phyloP scores from a whole-genome alignment of 495 filamentous ascomycete species.

The Platismatia glauca region DNA sequence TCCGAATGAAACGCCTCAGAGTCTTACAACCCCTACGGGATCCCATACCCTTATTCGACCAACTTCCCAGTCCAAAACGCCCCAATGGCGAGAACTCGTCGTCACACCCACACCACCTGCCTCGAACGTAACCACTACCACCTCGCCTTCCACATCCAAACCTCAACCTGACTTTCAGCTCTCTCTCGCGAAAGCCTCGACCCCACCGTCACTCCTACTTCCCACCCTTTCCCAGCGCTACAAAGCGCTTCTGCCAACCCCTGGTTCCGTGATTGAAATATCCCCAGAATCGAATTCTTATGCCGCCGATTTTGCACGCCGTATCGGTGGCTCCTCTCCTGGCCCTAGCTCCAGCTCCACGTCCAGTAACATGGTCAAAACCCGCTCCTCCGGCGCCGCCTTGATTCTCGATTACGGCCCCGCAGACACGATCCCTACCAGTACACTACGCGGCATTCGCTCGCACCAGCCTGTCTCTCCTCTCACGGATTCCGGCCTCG shows the following conservation, averaged over 20 bases:
- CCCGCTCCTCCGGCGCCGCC: slow-evolving; percentile 65
- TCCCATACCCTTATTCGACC: slow-evolving; percentile 38
- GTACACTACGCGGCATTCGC: slow-evolving; percentile 81
- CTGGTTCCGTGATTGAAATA: slow-evolving; percentile 70
- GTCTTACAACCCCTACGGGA: slow-evolving; percentile 40
- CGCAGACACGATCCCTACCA: slow-evolving; percentile 62
- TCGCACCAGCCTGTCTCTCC: slow-evolving; percentile 64
- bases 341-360: slow-evolving; percentile 29
- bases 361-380: slow-evolving; percentile 28
- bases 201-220: slow-evolving; percentile 73
- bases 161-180: slow-evolving; percentile 76
- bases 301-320: slow-evolving; percentile 66
- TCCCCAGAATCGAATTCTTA: slow-evolving; percentile 76
- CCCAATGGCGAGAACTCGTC: slow-evolving; percentile 82
- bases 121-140: slow-evolving; percentile 29
- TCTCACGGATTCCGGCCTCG: slow-evolving; percentile 64
- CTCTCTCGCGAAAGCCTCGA: slow-evolving; percentile 60
- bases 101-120: slow-evolving; percentile 54
- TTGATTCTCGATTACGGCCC: slow-evolving; percentile 94
- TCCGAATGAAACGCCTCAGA: slow-evolving; percentile 34
- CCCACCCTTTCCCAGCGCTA: slow-evolving; percentile 78
- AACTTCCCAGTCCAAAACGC: slow-evolving; percentile 36
- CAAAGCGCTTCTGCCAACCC: slow-evolving; percentile 54
- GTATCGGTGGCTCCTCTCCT: slow-evolving; percentile 61
- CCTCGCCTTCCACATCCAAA: slow-evolving; percentile 31